These are phyloP conservation scores for Venturia effusa DNA, from an alignment of 2,329 filamentous ascomycete species.

Conservation along the genomic window DNA sequence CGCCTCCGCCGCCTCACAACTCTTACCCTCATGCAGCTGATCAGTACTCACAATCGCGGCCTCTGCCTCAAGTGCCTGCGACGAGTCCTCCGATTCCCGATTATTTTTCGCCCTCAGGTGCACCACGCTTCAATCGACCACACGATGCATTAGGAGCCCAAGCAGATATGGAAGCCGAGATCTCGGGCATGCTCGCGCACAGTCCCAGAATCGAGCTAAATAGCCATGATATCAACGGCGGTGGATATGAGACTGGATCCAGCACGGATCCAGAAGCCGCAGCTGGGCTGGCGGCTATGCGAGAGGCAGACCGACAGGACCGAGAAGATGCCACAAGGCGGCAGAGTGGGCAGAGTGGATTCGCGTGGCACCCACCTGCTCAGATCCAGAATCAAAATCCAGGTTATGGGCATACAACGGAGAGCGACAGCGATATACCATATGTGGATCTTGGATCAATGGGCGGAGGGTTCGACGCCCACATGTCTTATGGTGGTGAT, in stretches of 20 bases:
- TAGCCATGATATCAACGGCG: slow-evolving; percentile 14
- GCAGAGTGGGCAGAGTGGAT: slow-evolving; percentile 40
- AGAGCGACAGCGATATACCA: slow-evolving; percentile 62
- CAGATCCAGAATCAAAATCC: slow-evolving; percentile 17
- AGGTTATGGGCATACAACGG: slow-evolving; percentile 24
- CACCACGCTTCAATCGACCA: slow-evolving; percentile 15
- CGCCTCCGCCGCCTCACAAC: slow-evolving; percentile 36
- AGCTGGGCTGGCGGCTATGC: slow-evolving; percentile 73
- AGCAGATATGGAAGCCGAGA: slow-evolving; percentile 47
- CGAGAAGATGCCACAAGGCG: slow-evolving; percentile 47
- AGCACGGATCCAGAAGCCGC: slow-evolving; percentile 84
- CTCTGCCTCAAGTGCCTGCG: slow-evolving; percentile 47
- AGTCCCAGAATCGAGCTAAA: slow-evolving; percentile 27
- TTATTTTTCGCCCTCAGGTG: slow-evolving; percentile 24
- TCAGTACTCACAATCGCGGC: slow-evolving; percentile 46
- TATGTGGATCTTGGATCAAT: slow-evolving; percentile 63
- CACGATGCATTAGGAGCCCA: slow-evolving; percentile 27
- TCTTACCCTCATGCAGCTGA: slow-evolving; percentile 40
- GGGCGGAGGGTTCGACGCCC: slow-evolving; percentile 58
- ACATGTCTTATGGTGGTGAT: slow-evolving; percentile 49
- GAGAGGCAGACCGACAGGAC: slow-evolving; percentile 70
- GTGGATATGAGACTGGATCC: slow-evolving; percentile 40
- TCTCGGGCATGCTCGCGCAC: slow-evolving; percentile 35
- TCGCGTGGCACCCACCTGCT: slow-evolving; percentile 40
- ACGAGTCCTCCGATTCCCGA: slow-evolving; percentile 28